A percentile compares a stretch with the other conserved stretches of the same genome.
Conservation (phyloP, 495 filamentous ascomycete genomes). For the Bathelium albidoporum region DNA sequence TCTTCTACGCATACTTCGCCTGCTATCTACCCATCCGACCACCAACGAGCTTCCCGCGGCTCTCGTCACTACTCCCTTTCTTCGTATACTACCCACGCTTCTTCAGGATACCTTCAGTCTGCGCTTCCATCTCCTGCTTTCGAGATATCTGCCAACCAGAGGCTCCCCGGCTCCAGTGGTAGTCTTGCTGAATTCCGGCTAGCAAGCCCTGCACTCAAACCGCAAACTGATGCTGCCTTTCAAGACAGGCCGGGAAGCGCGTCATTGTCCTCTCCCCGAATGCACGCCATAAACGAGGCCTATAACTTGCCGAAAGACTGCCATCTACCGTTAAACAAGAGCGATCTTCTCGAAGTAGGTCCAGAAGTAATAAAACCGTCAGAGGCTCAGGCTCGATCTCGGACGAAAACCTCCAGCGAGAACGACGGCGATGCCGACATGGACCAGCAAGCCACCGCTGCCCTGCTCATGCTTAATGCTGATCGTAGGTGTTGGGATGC, state of each 20-base stretch:
- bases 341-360: no score
- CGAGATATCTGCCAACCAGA: not conserved
- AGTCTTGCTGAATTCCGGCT: not conserved
- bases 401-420: not conserved
- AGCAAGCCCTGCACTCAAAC: not conserved
- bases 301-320: no score
- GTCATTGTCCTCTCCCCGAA: not conserved
- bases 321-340: no score
- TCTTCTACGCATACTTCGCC: not conserved
- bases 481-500: slow-evolving; percentile 22
- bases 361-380: no score
- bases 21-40: not conserved
- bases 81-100: not conserved
- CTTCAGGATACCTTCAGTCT: not conserved
- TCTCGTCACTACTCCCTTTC: not conserved
- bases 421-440: slow-evolving; percentile 17
- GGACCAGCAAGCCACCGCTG: slow-evolving; percentile 29
- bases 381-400: not conserved
- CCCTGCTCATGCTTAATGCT: slow-evolving; percentile 30
- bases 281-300: no score
- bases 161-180: not conserved
- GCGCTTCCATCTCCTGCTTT: not conserved
- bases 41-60: not conserved
- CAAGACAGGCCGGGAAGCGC: not conserved
- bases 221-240: not conserved